These are phyloP conservation scores for Penicillium sp. DNA, from an alignment of 2,329 filamentous ascomycete species.

Conservation along the genomic window DNA sequence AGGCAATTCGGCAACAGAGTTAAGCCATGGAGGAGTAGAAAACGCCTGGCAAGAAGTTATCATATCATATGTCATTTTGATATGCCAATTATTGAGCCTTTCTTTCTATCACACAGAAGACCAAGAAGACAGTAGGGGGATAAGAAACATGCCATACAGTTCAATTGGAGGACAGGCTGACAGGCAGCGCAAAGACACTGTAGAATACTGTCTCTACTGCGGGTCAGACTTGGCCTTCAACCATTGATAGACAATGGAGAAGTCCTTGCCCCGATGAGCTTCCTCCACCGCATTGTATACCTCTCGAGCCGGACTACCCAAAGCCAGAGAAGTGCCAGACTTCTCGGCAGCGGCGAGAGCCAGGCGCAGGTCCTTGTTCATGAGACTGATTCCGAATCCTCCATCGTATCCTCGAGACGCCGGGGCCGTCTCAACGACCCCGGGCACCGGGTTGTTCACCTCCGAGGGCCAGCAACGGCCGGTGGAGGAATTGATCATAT, in stretches of 20 bases:
- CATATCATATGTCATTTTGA: not conserved
- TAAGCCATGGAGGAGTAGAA: not conserved
- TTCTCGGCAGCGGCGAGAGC: constrained; percentile 72
- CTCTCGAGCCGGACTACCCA: constrained; percentile 63
- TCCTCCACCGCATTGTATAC: constrained; percentile 70
- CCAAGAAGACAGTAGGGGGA: not conserved
- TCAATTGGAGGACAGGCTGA: not conserved
- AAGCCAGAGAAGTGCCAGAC: constrained; percentile 65
- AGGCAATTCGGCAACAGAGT: not conserved
- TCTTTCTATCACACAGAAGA: constrained; percentile 1
- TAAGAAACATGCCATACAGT: not conserved
- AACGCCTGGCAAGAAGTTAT: not conserved
- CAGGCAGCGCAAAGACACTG: not conserved
- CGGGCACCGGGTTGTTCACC: constrained; percentile 90
- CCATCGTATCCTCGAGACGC: constrained; percentile 74
- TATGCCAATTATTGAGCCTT: not conserved
- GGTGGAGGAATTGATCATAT: constrained; percentile 89
- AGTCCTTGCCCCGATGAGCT: constrained; percentile 70
- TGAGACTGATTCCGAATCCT: constrained; percentile 74
- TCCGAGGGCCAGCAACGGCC: constrained; percentile 96
- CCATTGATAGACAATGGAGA: constrained; percentile 79
- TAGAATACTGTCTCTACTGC: not conserved
- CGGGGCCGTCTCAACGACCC: constrained; percentile 75
- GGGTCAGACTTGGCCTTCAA: constrained; percentile 45
- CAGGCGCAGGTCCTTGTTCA: constrained; percentile 77